phyloP scores from a whole-genome alignment of 2,329 filamentous ascomycete genomes.

The Uncinocarpus reesii region DNA sequence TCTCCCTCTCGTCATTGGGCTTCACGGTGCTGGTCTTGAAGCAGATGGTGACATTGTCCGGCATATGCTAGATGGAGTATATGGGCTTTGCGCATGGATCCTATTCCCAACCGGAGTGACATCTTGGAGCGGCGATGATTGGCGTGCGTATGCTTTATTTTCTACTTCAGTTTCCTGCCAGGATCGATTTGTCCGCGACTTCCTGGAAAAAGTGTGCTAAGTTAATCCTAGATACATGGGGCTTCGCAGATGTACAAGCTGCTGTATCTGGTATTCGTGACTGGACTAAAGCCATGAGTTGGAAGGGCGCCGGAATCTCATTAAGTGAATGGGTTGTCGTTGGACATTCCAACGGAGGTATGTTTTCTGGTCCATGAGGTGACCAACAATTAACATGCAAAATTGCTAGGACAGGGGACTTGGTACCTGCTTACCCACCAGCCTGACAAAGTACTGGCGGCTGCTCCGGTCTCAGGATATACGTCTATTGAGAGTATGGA shows the following conservation, averaged over 20 bases:
- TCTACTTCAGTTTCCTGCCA: neutral
- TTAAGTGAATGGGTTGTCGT: slow-evolving; percentile 42
- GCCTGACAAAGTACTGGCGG: slow-evolving; percentile 48
- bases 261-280: slow-evolving; percentile 40
- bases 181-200: neutral
- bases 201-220: neutral
- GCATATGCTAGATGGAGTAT: slow-evolving; percentile 40
- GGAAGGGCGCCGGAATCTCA: slow-evolving; percentile 41
- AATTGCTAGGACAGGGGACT: slow-evolving; percentile 41
- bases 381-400: neutral
- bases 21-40: slow-evolving; percentile 51
- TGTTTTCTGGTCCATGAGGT: slow-evolving; percentile 10
- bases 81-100: slow-evolving; percentile 46
- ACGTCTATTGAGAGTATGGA: slow-evolving; percentile 43
- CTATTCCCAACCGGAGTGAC: slow-evolving; percentile 49
- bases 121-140: slow-evolving; percentile 51
- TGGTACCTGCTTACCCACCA: slow-evolving; percentile 49
- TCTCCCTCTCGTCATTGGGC: slow-evolving; percentile 41
- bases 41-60: slow-evolving; percentile 40
- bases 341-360: slow-evolving; percentile 51
- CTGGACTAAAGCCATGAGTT: slow-evolving; percentile 42
- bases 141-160: slow-evolving; percentile 36
- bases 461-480: slow-evolving; percentile 49
- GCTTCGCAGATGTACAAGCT: slow-evolving; percentile 46
- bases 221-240: slow-evolving; percentile 39